Evolutionary conservation across 2,329 filamentous ascomycete genomes (phyloP), one percentile per base, ranked within the genome.

Genomic region (Epichloe uncinata): DNA sequence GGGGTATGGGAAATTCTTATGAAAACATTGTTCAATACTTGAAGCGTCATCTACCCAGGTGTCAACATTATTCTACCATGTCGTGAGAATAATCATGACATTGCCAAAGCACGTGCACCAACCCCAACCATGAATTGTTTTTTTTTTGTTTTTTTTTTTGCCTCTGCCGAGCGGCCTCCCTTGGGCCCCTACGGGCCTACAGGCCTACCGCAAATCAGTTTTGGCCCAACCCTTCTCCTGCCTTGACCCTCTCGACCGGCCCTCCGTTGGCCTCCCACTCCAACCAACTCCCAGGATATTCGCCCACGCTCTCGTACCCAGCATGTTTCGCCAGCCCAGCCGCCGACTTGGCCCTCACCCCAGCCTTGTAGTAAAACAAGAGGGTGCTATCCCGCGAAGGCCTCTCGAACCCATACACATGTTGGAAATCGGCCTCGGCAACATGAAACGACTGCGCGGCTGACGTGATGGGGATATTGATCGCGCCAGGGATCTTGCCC

Each of bases 341-440:
- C 6, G 90, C 90, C 0, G 85, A 79, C 43, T 75, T 73, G 58
- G 87, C 88, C 62, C 93, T 75, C 55, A 97, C 87, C 2, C 93
- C 93, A 0, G 90, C 83, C 70, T 88, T 94, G 70, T 93, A 98
- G 67, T 95, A 97, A 61, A 97, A 93, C 4, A 97, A 75, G 13
- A 95, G 65, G 55, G 78, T 72, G 34, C 66, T 64, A 42, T 78
- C 73, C 52, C 70, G 71, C 2, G 60, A 59, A 0, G 74, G 90
- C 53, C 87, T 85, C 52, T 74, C 69, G 61, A 85, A 95, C 4
- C 88, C 90, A 66, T 88, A 90, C 15, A 83, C 71, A 53, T 88
- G 86, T 62, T 85, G 78, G 62, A 97, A 97, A 55, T 95, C 89
- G 12, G 87, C 84, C 0, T 75, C 73, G 0, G 74, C 64, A 7